Evolutionary conservation across 179 eudicot genomes (phyloP).

Genomic region (Beta lomatogona): DNA sequence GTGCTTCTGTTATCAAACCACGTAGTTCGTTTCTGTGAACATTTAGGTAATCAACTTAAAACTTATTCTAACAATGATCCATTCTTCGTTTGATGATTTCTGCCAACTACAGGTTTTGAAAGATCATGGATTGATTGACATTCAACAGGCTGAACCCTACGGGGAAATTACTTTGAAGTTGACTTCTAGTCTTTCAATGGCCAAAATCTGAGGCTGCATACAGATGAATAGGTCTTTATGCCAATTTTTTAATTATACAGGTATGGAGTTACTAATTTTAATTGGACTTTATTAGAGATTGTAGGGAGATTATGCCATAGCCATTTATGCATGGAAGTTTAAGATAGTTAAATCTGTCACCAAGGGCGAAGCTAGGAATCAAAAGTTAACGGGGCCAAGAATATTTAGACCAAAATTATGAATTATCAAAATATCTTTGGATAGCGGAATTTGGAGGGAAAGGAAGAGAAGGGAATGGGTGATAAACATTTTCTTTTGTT

Average conservation of each 20-base stretch:
- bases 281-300: background rate
- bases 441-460: no score
- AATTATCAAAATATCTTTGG: no score
- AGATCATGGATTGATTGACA: conserved; percentile 50
- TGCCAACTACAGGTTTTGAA: conserved; percentile 57
- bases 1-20: background rate
- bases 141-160: conserved; percentile 68
- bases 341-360: background rate
- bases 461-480: no score
- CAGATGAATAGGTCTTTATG: background rate
- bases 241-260: background rate
- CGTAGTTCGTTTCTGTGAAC: background rate
- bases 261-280: background rate
- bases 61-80: background rate
- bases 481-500: no score
- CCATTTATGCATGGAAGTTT: background rate
- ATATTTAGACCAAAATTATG: no score
- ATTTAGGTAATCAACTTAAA: background rate
- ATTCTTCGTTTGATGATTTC: background rate
- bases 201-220: conserved; percentile 25
- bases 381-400: no score
- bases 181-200: conserved; percentile 46
- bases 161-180: conserved; percentile 63
- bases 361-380: no score
- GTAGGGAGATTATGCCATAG: background rate